These are phyloP conservation scores for Aschersonia sp. DNA, from an alignment of 2,329 filamentous ascomycete genomes.

Conservation along the genomic window DNA sequence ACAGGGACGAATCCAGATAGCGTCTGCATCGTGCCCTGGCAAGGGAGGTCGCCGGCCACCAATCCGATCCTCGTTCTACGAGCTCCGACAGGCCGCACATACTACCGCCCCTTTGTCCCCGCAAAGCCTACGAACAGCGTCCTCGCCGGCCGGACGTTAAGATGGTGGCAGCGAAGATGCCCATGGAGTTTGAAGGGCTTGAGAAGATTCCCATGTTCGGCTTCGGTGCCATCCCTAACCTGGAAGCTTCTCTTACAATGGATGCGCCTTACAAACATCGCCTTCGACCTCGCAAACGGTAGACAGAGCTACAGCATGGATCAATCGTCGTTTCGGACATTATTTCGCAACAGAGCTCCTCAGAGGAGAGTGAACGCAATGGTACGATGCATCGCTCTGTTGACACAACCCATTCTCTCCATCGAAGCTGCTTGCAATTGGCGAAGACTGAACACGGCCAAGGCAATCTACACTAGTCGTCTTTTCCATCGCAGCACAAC, in stretches of 20 bases:
- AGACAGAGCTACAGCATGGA: background rate
- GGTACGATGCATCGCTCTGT: too few species aligned
- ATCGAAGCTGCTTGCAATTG: too few species aligned
- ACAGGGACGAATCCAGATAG: constrained; percentile 25
- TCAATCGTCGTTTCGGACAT: background rate
- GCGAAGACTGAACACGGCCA: too few species aligned
- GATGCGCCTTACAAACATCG: constrained; percentile 4
- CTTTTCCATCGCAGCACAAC: too few species aligned
- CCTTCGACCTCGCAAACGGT: constrained; percentile 2
- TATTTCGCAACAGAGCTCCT: background rate
- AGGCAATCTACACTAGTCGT: too few species aligned
- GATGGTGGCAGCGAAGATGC: constrained; percentile 7
- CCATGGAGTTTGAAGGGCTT: constrained; percentile 1
- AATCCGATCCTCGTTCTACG: background rate
- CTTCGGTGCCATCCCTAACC: constrained; percentile 8
- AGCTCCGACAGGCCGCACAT: constrained; percentile 1
- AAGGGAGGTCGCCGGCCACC: constrained; percentile 6
- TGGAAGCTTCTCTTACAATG: constrained; percentile 2
- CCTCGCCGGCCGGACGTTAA: constrained; percentile 3
- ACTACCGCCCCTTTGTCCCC: constrained; percentile 4
- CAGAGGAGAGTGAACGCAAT: background rate
- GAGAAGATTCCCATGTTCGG: constrained; percentile 5
- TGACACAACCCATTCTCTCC: too few species aligned
- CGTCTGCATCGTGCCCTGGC: constrained; percentile 13
- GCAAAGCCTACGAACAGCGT: background rate